Evolutionary conservation across 2,329 filamentous ascomycete genomes (phyloP).

Genomic region (Pestalotiopsis sp.): DNA sequence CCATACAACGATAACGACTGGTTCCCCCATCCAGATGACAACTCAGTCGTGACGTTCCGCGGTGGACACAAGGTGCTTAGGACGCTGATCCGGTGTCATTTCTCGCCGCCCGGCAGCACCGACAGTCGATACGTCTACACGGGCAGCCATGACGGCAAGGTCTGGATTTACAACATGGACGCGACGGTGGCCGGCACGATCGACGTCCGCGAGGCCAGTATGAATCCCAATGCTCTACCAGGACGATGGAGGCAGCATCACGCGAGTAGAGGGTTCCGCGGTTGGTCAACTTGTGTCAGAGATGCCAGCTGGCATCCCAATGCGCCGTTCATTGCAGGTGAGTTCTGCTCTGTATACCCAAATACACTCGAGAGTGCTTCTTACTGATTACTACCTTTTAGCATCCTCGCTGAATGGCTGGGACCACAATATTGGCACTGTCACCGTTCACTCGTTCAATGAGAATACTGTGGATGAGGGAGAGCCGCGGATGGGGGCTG

Average conservation of each 20-base stretch:
- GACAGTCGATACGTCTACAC: conserved; percentile 93
- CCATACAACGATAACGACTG: conserved; percentile 67
- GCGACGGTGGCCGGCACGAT: conserved; percentile 79
- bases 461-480: conserved; percentile 68
- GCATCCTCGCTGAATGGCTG: conserved; percentile 84
- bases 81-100: conserved; percentile 93
- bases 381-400: conserved; percentile 31
- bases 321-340: conserved; percentile 74
- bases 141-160: conserved; percentile 85
- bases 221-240: conserved; percentile 60
- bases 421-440: conserved; percentile 73
- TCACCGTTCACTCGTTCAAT: conserved; percentile 78
- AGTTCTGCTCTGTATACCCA: conserved; percentile 29
- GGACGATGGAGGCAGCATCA: conserved; percentile 55
- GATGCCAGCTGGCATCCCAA: conserved; percentile 92
- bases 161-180: conserved; percentile 93
- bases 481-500: conserved; percentile 57
- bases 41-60: conserved; percentile 89
- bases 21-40: conserved; percentile 80
- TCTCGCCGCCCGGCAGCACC: conserved; percentile 83
- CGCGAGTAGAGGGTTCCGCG: conserved; percentile 55
- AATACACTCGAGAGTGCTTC: background rate
- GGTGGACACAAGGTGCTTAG: conserved; percentile 81
- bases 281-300: conserved; percentile 78
- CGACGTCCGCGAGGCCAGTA: conserved; percentile 74